Evolutionary conservation across 495 filamentous ascomycete genomes (phyloP), one percentile per base, ranked within the genome.

Genomic region (Penicillium fimorum): DNA sequence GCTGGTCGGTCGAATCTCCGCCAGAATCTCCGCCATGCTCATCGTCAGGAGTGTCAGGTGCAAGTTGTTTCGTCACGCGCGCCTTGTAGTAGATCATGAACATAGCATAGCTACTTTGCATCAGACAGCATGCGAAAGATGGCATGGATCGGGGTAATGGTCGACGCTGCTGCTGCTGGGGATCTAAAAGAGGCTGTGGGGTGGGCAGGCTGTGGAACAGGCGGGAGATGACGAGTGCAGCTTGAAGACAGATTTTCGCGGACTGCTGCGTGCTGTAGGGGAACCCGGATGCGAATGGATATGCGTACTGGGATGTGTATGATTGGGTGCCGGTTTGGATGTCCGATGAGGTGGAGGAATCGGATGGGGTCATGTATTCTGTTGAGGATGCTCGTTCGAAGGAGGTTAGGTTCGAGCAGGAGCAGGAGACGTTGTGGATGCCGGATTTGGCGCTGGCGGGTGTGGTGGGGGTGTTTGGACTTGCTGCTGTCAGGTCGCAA

Each of bases 31-130:
- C 60, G 40, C 59, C 57, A n/a, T 66, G 53, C 13, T 69, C 70
- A 51, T 65, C 59, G 17, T 63, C 65, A 1, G 69, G 63, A 7
- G 10, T 12, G 17, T 77, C 77, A 9, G 70, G 68, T 13, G 76
- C 74, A 30, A 78, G 37, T 27, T 74, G 78, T 15, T 77, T 81
- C 47, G 75, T 74, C 15, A 80, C 71, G 20, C 77, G 76, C 3
- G 79, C 73, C 45, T 78, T 77, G 60, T 77, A 76, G 54, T 70
- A 77, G 1, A 76, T 64, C 82, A 86, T 86, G 22, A 85, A 72
- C 65, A 86, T 72, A 8, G 82, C 81, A 56, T 86, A 86, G 56
- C 79, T 82, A 43, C 79, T 78, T 60, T 86, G 83, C 82, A 86
- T 84, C 9, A 83, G 74, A 59, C 83, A 86, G 57, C 81, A 84